Evolutionary conservation across 495 filamentous ascomycete species (phyloP), one percentile per base, ranked within the genome.

Genomic region (Penicillium macrosclerotiorum): DNA sequence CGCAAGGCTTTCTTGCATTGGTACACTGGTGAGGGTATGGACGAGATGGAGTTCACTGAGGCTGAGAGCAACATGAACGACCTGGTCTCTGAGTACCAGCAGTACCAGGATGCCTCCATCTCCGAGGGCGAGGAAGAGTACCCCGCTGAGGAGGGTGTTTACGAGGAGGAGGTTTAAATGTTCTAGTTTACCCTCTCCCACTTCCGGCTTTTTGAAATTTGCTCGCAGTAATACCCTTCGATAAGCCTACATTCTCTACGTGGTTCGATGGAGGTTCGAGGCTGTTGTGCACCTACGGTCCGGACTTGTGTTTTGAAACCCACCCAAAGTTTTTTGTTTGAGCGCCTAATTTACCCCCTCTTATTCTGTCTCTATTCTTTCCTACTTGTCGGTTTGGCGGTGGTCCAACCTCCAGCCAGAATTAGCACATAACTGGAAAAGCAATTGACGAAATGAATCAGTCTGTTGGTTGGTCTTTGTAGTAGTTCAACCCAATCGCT

Each of bases 1-100:
- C 90, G 93, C 71, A 99, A 97, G 86, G 93, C 93, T 84, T 99
- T 99, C 91, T 89, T 99, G 86, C 93, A 97, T 84, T 99, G 93
- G 93, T 99, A 99, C 76, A 99, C 93, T 83, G 90, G 91, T 67
- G 93, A 99, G 84, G 93, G 93, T 79, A 99, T 99, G 93, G 93
- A 99, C 78, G 93, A 99, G 86, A 97, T 97, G 93, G 93, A 99
- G 80, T 99, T 99, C 77, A 97, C 93, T 68, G 94, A 97, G 82
- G 93, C 93, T 61, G 93, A 99, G 87, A 92, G 87, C 79, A 99
- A 99, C 80, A 99, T 99, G 93, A 99, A 97, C 80, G 93, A 99
- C 74, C 78, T 99, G 72, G 93, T 99, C 52, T 96, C 92, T 47
- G 93, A 99, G 73, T 99, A 99, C 82, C 93, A 99, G 83, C 94